Conservation (phyloP, 176 grass and related monocot genomes). For the Cenchrus purpureus region DNA sequence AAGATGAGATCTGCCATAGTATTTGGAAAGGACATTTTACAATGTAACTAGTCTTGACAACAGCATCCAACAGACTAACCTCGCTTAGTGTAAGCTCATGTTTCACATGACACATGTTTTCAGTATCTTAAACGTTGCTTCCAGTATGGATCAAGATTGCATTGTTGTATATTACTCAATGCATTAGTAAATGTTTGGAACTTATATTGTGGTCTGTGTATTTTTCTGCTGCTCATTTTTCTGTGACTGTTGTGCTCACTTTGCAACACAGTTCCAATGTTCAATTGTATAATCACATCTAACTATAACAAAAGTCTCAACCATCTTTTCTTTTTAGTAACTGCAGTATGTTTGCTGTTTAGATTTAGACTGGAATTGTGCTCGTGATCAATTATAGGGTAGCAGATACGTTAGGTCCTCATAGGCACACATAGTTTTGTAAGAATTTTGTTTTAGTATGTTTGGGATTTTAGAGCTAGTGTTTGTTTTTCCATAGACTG, state of each 20-base stretch:
- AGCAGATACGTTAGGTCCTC: neutral
- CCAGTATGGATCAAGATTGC: conserved; percentile 36
- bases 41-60: conserved; percentile 81
- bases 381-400: conserved; percentile 4
- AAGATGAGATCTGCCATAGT: conserved; percentile 54
- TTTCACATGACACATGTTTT: conserved; percentile 53
- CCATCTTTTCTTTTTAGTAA: neutral
- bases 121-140: conserved; percentile 40
- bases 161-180: conserved; percentile 42
- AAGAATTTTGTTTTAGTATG: neutral
- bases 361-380: conserved; percentile 10
- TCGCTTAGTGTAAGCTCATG: conserved; percentile 71
- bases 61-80: conserved; percentile 67
- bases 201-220: neutral
- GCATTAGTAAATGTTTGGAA: conserved; percentile 25
- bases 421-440: neutral
- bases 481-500: conserved; percentile 15
- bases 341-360: conserved; percentile 19
- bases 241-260: conserved; percentile 25
- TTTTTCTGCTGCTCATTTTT: conserved; percentile 25
- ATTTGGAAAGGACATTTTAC: conserved; percentile 63
- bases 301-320: conserved; percentile 24
- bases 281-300: conserved; percentile 37
- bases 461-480: conserved; percentile 18
- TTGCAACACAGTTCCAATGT: conserved; percentile 34